Evolutionary conservation across 306 rosid genomes (phyloP).

Genomic region (Sicyos edulis): DNA sequence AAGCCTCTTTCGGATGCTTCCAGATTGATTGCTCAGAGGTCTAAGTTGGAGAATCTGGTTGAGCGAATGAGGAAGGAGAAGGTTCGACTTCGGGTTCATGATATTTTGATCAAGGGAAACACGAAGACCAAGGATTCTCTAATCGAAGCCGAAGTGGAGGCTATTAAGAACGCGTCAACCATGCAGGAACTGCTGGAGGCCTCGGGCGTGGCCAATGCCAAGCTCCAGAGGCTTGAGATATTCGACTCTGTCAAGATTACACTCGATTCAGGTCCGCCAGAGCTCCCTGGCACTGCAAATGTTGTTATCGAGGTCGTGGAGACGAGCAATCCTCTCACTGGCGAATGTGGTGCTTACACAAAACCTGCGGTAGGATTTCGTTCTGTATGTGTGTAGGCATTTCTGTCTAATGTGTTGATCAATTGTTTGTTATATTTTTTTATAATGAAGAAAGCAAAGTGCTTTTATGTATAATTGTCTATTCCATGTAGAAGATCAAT

Average conservation of each 20-base stretch:
- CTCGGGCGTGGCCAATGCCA: slow-evolving; percentile 50
- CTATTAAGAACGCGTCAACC: slow-evolving; percentile 46
- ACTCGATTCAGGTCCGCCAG: slow-evolving; percentile 80
- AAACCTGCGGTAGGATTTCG: slow-evolving; percentile 64
- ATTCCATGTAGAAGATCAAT: not conserved
- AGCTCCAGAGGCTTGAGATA: slow-evolving; percentile 63
- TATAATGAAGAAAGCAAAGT: not conserved
- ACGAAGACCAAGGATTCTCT: slow-evolving; percentile 68
- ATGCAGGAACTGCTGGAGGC: slow-evolving; percentile 70
- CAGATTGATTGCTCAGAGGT: slow-evolving; percentile 39
- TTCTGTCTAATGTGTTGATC: not conserved
- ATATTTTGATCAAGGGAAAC: slow-evolving; percentile 75
- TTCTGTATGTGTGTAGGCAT: not conserved
- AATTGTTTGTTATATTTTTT: slow-evolving; percentile 20
- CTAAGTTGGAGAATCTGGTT: slow-evolving; percentile 44
- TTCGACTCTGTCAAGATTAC: slow-evolving; percentile 60
- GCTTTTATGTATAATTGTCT: not conserved
- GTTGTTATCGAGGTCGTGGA: slow-evolving; percentile 66
- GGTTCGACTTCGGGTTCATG: slow-evolving; percentile 77
- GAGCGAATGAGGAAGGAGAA: slow-evolving; percentile 54
- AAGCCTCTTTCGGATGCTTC: slow-evolving; percentile 34
- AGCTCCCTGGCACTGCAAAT: slow-evolving; percentile 74
- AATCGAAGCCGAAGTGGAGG: slow-evolving; percentile 73
- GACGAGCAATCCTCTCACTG: slow-evolving; percentile 42
- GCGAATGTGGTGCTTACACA: slow-evolving; percentile 60